phyloP scores from a whole-genome alignment of 2,329 filamentous ascomycete genomes.

The Scedosporium aurantiacum region DNA sequence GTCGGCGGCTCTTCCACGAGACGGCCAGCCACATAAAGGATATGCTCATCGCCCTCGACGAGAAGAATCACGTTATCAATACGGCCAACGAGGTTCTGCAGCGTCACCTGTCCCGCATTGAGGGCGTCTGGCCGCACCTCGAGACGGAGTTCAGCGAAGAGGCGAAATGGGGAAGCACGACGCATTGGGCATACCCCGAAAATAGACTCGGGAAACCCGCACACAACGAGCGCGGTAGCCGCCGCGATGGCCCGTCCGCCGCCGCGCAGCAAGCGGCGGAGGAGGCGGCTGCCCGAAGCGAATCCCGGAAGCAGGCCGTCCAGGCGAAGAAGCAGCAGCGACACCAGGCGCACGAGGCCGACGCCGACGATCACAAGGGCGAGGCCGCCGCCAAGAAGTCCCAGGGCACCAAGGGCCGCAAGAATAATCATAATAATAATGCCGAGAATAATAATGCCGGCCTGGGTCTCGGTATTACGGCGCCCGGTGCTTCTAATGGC shows the following conservation, averaged over 20 bases:
- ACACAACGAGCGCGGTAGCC: slow-evolving; percentile 55
- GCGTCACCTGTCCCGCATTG: slow-evolving; percentile 72
- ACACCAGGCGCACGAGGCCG: slow-evolving; percentile 60
- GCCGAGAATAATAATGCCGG: slow-evolving; percentile 36
- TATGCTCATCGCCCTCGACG: slow-evolving; percentile 82
- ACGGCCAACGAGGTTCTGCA: slow-evolving; percentile 85
- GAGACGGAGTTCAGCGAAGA: slow-evolving; percentile 88
- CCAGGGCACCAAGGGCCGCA: slow-evolving; percentile 52
- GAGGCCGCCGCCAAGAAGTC: slow-evolving; percentile 48
- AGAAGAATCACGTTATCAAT: slow-evolving; percentile 94
- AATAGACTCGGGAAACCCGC: slow-evolving; percentile 58
- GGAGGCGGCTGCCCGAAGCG: slow-evolving; percentile 74
- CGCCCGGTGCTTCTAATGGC: slow-evolving; percentile 37
- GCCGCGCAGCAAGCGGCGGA: slow-evolving; percentile 68
- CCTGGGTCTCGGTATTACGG: slow-evolving; percentile 56
- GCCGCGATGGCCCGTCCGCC: slow-evolving; percentile 71
- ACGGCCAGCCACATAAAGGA: slow-evolving; percentile 69
- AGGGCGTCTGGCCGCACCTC: slow-evolving; percentile 78
- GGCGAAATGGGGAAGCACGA: slow-evolving; percentile 80
- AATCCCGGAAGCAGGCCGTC: slow-evolving; percentile 72
- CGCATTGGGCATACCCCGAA: slow-evolving; percentile 92
- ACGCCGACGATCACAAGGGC: slow-evolving; percentile 59
- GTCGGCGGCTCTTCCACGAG: slow-evolving; percentile 66
- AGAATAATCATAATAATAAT: slow-evolving; percentile 37
- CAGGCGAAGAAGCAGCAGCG: slow-evolving; percentile 64